phyloP scores from a whole-genome alignment of 768 basidiomycete genomes.

The Rhodotorula babjevae region DNA sequence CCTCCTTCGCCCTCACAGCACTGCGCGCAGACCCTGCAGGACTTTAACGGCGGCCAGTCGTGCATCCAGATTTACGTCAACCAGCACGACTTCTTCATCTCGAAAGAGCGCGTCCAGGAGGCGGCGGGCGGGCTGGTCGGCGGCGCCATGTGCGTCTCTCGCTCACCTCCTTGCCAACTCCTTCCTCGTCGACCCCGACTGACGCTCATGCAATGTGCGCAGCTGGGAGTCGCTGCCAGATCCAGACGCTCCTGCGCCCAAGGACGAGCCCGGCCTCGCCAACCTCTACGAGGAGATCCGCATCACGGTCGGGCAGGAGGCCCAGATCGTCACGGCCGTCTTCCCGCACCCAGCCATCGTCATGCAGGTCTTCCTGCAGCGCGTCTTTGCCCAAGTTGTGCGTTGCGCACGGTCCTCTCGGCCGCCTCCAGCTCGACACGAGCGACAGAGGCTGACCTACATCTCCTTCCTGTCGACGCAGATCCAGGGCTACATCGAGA shows the following conservation, averaged over 20 bases:
- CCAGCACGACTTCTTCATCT: conserved; percentile 98
- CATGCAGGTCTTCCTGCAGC: conserved; percentile 95
- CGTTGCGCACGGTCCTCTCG: not conserved
- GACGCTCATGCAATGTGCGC: conserved; percentile 11
- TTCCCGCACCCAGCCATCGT: conserved; percentile 94
- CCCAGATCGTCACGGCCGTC: conserved; percentile 96
- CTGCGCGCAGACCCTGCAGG: conserved; percentile 89
- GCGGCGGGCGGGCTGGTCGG: conserved; percentile 50
- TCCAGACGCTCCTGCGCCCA: conserved; percentile 71
- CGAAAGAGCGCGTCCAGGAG: conserved; percentile 66
- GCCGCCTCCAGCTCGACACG: not conserved
- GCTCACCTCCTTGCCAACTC: not conserved
- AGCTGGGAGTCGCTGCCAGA: conserved; percentile 81
- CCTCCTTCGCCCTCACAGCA: conserved; percentile 56
- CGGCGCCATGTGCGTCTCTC: conserved; percentile 44
- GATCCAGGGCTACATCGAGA: conserved; percentile 97
- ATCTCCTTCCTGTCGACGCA: conserved; percentile 45
- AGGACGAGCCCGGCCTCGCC: conserved; percentile 68
- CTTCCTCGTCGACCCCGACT: not conserved
- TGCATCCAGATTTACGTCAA: conserved; percentile 99
- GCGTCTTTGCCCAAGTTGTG: conserved; percentile 78
- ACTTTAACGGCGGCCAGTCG: conserved; percentile 94
- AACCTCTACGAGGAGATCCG: conserved; percentile 83
- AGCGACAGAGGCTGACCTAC: not conserved
- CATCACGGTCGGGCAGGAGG: conserved; percentile 85